Base-by-base conservation (phyloP, 345 rosid species). In the Pseudoturritis turrita region DNA sequence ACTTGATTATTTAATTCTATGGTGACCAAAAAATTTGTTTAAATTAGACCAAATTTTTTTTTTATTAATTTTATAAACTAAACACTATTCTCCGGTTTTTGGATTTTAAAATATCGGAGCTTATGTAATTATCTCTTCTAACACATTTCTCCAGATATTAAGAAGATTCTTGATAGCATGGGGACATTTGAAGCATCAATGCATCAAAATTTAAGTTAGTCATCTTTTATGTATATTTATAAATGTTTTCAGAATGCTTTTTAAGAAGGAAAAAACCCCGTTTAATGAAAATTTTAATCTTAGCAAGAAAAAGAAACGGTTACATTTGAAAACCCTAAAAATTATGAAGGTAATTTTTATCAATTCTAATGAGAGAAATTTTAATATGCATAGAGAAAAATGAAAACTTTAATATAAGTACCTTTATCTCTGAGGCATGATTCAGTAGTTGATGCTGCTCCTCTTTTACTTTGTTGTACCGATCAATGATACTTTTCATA, bases 351-450 rank as follows among this genome's bases (percentile, higher is more conserved):
- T 45, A 12, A 4, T 29, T 26, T 36, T 44, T 26, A 13, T 10
- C 8, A 23, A 46, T 36, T 35, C 10, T 52, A 13, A 18, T 37
- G 43, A 51, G 43, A 28, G 14, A 3, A 40, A 4, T 33, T 53
- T 15, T 18, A 47, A 43, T 44, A 40, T 11, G 19, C 41, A 62
- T 31, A 60, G 33, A 18, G 41, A 21, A 71, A 58, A 47, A 12
- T 21, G 14, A 29, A 40, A 47, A 10, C 12, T 14, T 51, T 35
- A 6, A 7, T 39, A 59, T 3, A 22, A 62, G 5, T 84, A 90
- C 97, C 95, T 83, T 85, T 43, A 82, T 35, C 80, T 90, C 97
- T 6, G 92, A 81, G 44, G 88, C 85, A 18, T 82, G 87, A 78
- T 81, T 84, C 71, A 76, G 8, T 37, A 79, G 74, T 76, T 78